Conservation (phyloP, 2,329 filamentous ascomycete genomes). For the Laburnicola sp. region DNA sequence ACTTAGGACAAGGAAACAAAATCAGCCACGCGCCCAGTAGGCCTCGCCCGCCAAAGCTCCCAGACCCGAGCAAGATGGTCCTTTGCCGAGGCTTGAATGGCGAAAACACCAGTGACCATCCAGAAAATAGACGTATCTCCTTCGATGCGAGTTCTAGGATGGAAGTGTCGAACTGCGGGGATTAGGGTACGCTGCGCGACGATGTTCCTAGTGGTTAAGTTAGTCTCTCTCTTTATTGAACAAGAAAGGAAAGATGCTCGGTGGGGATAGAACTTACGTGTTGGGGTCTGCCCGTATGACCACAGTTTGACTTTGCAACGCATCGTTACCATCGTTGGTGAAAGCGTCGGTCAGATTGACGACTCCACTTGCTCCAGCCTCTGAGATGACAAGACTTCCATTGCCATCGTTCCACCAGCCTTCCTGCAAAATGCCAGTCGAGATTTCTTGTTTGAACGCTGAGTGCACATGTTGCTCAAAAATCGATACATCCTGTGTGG, state of each 20-base stretch:
- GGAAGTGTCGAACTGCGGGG: conserved; percentile 11
- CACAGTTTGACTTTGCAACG: not conserved
- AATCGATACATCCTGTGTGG: conserved; percentile 10
- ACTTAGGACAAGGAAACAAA: too few relatives aligned
- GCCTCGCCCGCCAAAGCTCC: not conserved
- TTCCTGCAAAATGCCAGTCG: not conserved
- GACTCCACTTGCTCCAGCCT: conserved; percentile 20
- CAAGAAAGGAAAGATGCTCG: not conserved
- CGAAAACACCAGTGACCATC: not conserved
- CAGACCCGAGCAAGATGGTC: not conserved
- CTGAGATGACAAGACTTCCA: conserved; percentile 13
- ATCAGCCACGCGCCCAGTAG: not conserved
- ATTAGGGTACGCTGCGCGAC: conserved; percentile 18
- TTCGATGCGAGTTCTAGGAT: not conserved
- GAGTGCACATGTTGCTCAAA: conserved; percentile 12
- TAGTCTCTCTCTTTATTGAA: not conserved
- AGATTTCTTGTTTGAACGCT: not conserved
- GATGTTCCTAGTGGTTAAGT: conserved; percentile 12
- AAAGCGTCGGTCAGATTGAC: conserved; percentile 15
- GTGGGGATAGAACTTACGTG: conserved; percentile 16
- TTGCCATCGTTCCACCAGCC: conserved; percentile 16
- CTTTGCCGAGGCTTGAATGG: not conserved
- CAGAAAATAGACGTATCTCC: not conserved
- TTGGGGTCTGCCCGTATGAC: conserved; percentile 25
- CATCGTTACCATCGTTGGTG: not conserved